phyloP scores from a whole-genome alignment of 169 alveolate genomes.

The Eimeria tenella region DNA sequence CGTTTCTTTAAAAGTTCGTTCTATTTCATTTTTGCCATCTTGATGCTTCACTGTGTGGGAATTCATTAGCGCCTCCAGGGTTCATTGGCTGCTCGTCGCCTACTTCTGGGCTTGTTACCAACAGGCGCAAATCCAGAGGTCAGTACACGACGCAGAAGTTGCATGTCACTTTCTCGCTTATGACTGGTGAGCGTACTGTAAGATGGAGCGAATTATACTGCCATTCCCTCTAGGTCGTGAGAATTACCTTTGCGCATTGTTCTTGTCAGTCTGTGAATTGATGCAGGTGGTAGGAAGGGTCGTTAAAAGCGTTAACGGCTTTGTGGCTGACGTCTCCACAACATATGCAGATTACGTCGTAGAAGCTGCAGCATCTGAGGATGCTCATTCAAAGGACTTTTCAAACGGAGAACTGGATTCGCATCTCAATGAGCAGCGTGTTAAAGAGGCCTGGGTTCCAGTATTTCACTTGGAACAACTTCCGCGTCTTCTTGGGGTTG shows the following conservation, averaged over 20 bases:
- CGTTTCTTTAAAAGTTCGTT: background rate
- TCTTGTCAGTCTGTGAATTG: background rate
- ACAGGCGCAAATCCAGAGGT: constrained; percentile 60
- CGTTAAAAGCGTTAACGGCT: constrained; percentile 59
- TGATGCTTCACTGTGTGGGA: background rate
- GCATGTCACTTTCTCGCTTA: background rate
- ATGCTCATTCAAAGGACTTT: background rate
- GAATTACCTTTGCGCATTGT: background rate
- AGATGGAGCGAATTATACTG: background rate
- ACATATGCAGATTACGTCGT: constrained; percentile 45
- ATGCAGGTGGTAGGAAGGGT: constrained; percentile 65
- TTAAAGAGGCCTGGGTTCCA: constrained; percentile 53
- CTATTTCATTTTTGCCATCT: background rate
- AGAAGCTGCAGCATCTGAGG: background rate
- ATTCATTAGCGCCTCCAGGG: constrained; percentile 46
- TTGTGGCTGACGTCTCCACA: constrained; percentile 64
- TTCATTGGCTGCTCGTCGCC: constrained; percentile 61
- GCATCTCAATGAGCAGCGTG: background rate
- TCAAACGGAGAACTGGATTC: background rate
- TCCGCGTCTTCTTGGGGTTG: constrained; percentile 61
- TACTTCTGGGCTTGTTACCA: constrained; percentile 28
- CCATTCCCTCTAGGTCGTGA: background rate
- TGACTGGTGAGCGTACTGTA: background rate
- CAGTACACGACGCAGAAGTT: background rate
- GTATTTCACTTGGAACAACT: constrained; percentile 57